Conservation (phyloP, 83 land plant species). For the Thuja plicata region DNA sequence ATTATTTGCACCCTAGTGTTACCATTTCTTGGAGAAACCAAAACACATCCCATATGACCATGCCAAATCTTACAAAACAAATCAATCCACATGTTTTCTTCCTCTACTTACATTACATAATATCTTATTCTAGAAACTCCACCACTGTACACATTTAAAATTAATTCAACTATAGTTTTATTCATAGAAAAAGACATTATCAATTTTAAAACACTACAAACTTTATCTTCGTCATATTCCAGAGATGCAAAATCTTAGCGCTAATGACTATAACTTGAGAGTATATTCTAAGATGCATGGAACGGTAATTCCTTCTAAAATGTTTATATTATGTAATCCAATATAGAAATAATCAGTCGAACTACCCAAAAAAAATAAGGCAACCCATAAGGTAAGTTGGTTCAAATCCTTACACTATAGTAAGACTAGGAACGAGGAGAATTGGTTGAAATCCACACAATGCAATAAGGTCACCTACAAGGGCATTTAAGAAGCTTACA, state of each 20-base stretch:
- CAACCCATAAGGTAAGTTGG: too few species aligned
- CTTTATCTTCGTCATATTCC: background rate
- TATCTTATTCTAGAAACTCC: background rate
- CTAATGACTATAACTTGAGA: background rate
- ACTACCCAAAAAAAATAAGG: too few species aligned
- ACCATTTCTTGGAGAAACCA: too few species aligned
- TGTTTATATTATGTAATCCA: background rate
- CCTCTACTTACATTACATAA: background rate
- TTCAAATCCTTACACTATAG: too few species aligned
- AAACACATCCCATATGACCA: background rate
- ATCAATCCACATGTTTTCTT: background rate
- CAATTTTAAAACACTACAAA: background rate
- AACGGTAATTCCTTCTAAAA: background rate
- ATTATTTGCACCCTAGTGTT: background rate
- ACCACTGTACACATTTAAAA: background rate
- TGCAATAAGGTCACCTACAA: too few species aligned
- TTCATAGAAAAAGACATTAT: background rate
- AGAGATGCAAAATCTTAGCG: background rate
- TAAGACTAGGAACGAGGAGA: too few species aligned
- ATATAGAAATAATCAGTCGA: too few species aligned
- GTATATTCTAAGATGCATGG: background rate
- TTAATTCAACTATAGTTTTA: background rate
- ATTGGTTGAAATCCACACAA: too few species aligned
- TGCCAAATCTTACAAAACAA: too few species aligned
- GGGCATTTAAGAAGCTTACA: too few species aligned